A percentile compares a stretch with the other conserved stretches of the same genome.
phyloP scores from a whole-genome alignment of 305 asterid species.

The Fraxinus floribunda region DNA sequence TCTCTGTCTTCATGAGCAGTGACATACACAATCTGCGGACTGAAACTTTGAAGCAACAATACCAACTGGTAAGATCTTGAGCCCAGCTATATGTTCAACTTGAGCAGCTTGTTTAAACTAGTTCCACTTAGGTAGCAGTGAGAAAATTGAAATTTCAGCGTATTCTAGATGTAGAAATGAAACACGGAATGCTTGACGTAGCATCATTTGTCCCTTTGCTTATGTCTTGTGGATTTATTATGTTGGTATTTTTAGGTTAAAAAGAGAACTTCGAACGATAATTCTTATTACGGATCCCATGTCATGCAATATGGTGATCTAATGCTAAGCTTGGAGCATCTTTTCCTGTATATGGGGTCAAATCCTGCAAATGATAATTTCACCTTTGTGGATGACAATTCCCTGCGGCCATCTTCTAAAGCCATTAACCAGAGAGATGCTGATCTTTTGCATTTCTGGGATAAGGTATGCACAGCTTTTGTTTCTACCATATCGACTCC shows the following conservation, averaged over 20 bases:
- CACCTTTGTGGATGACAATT: conserved; percentile 53
- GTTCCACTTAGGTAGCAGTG: background rate
- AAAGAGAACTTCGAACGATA: conserved; percentile 59
- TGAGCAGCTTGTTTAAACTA: background rate
- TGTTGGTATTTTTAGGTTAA: conserved; percentile 57
- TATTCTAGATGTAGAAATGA: background rate
- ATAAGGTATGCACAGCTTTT: conserved; percentile 55
- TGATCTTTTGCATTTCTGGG: conserved; percentile 91
- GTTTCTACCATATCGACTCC: background rate
- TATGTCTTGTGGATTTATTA: background rate
- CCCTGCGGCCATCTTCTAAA: conserved; percentile 47
- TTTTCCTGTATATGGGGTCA: conserved; percentile 73
- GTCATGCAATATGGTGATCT: conserved; percentile 95
- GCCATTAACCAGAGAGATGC: conserved; percentile 93
- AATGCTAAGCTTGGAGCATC: conserved; percentile 44
- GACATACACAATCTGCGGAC: conserved; percentile 66
- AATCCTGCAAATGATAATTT: conserved; percentile 79
- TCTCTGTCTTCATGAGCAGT: conserved; percentile 41
- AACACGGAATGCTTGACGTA: background rate
- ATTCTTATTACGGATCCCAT: conserved; percentile 73
- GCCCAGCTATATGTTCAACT: background rate
- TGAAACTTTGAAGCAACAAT: conserved; percentile 76
- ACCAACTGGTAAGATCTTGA: conserved; percentile 56
- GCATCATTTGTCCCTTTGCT: background rate
- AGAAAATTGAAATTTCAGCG: background rate